Evolutionary conservation across 257 asterid genomes (phyloP), one percentile per base, ranked within the genome.

Genomic region (Ajuga chamaepitys): DNA sequence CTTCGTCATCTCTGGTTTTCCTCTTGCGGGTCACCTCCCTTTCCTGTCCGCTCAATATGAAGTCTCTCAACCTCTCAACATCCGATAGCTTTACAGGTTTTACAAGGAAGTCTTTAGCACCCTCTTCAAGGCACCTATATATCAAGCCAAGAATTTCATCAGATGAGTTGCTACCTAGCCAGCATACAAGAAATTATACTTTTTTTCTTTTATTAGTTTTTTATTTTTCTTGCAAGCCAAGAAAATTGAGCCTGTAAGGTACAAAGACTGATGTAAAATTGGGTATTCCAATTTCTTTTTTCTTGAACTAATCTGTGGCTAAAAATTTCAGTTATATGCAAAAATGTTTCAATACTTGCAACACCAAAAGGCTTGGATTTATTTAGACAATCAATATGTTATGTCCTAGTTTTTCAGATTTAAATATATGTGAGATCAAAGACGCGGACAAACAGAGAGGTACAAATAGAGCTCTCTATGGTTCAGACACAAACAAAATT

Each of bases 41-140:
- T 37, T 78, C 82, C 0, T 71, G 82, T 3, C 77, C 88, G 21
- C 69, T 77, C 53, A 87, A 58, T 14, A 89, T 66, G 74, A 79
- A 64, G 11, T 85, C 83, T 52, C 73, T 73, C 21, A 87, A 62
- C 32, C 92, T 91, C 76, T 82, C 74, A 1, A 89, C 97, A 21
- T 89, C 97, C 0, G 95, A 67, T 34, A 89, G 86, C 84, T 85
- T 79, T 4, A 89, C 89, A 0, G 98, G 98, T 85, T 91, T 91
- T 41, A 88, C 80, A 0, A 91, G 90, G 74, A 83, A 91, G 30
- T 88, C 96, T 30, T 88, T 83, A 0, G 98, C 98, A 34, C 98
- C 98, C 75, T 83, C 98, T 68, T 91, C 95, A 50, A 91, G 59
- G 59, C 98, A 91, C 66, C 98, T 88, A 24, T 40, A 0, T 11